These are phyloP conservation scores for Pichia kluyveri DNA, from an alignment of 805 yeast genomes.

Conservation along the genomic window DNA sequence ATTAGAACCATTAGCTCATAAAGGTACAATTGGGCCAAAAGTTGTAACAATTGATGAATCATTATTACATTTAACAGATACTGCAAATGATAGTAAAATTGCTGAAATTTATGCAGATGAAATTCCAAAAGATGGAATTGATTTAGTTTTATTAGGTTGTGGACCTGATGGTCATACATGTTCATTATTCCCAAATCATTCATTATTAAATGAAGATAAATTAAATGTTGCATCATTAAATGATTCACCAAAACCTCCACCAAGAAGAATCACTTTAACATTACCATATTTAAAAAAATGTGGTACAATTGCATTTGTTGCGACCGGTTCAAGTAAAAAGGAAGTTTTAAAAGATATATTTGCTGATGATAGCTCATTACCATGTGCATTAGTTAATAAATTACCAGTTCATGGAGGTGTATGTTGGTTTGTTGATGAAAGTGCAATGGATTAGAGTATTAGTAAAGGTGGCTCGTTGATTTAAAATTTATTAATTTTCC, in stretches of 20 bases:
- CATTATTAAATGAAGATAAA: slow-evolving; percentile 36
- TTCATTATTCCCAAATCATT: slow-evolving; percentile 83
- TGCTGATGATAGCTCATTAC: slow-evolving; percentile 34
- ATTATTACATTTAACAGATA: slow-evolving; percentile 42
- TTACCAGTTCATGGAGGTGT: slow-evolving; percentile 37
- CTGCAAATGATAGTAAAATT: slow-evolving; percentile 42
- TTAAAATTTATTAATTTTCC: too few species aligned
- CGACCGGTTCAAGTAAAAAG: slow-evolving; percentile 79
- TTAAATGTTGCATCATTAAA: slow-evolving; percentile 53
- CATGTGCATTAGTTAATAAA: slow-evolving; percentile 68
- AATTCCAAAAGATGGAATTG: slow-evolving; percentile 45
- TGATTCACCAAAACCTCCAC: slow-evolving; percentile 92
- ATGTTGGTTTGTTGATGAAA: slow-evolving; percentile 70
- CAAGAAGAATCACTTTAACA: slow-evolving; percentile 84
- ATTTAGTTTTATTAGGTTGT: slow-evolving; percentile 73
- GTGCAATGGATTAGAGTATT: background rate
- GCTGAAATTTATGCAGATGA: slow-evolving; percentile 54
- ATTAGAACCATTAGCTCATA: slow-evolving; percentile 36
- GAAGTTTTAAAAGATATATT: slow-evolving; percentile 48
- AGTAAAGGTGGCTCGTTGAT: background rate
- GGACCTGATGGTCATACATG: slow-evolving; percentile 98
- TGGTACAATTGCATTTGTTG: slow-evolving; percentile 62
- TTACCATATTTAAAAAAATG: slow-evolving; percentile 61
- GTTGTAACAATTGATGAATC: slow-evolving; percentile 59
- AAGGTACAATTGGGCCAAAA: slow-evolving; percentile 41